Evolutionary conservation across 768 basidiomycete species (phyloP), one percentile per base, ranked within the genome.

Genomic region (Calocera viscosa): DNA sequence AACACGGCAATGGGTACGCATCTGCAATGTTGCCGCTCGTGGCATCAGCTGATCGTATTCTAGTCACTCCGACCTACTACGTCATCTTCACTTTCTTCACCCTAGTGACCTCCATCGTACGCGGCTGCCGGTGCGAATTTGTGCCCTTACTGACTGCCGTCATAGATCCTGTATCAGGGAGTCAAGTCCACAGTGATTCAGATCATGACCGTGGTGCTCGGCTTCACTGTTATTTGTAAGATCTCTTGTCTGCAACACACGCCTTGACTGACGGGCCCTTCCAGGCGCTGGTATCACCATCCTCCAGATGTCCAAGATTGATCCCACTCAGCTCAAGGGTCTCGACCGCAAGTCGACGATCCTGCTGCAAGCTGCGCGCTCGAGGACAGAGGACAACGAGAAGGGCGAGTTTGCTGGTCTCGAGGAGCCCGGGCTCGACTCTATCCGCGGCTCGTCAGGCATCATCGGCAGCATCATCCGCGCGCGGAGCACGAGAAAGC

Each of bases 221-320:
- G 86, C 8, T 98, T 99, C 81, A 76, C 96, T 69, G 86, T 89
- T 67, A 94, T 94, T 66, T 92, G 90, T 70, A 34, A 47, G 35
- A 67, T 66, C 28, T n/a, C 11, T 14, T 53, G 17, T 17, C 24
- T 63, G 17, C 22, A 12, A 19, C 0, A 24, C 17, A 28, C 65
- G 49, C 33, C 32, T 16, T 43, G 7, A 16, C 64, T n/a, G 22
- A 34, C 65, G 1, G n/a, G 8, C 33, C 65, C 26, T 71, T 60
- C 73, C 72, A 68, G 77, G 78, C 73, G 78, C 91, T 24, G 95
- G 95, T 22, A 97, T 98, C 75, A 90, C 89, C 33, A 86, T 99
- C 70, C 85, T 99, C 8, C 96, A 99, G 77, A 88, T 95, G 84
- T 91, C 89, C 75, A 91, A 91, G 78, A 85, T 98, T 70, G 95